phyloP scores from a whole-genome alignment of 2,329 filamentous ascomycete species.

The Claviceps arundinis region DNA sequence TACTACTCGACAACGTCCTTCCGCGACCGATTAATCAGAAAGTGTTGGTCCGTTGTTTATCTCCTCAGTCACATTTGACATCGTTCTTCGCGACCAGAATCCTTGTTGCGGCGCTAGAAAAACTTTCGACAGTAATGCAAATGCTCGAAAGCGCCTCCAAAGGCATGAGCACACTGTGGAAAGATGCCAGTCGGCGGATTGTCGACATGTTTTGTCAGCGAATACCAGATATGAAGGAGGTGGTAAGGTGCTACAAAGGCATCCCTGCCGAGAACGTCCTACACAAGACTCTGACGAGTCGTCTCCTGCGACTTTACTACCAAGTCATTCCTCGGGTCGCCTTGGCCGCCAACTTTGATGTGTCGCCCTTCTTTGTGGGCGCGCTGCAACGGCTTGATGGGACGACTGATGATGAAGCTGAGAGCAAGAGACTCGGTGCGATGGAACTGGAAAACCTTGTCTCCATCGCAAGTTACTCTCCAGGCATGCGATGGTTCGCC shows the following conservation, averaged over 20 bases:
- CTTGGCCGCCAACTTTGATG: constrained; percentile 75
- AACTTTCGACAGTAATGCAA: constrained; percentile 52
- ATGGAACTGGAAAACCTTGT: constrained; percentile 74
- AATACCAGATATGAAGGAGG: constrained; percentile 69
- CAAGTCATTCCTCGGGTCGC: constrained; percentile 67
- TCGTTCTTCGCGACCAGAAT: constrained; percentile 76
- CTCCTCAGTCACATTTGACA: constrained; percentile 63
- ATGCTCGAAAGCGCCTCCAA: constrained; percentile 40
- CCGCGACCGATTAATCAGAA: constrained; percentile 73
- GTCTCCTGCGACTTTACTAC: constrained; percentile 74
- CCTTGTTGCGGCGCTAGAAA: constrained; percentile 64
- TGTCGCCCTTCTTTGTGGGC: constrained; percentile 61
- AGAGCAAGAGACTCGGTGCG: constrained; percentile 41
- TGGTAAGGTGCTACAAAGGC: constrained; percentile 60
- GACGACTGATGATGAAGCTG: constrained; percentile 33
- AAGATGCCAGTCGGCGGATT: constrained; percentile 53
- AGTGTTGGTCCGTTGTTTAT: constrained; percentile 64
- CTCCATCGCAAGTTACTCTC: constrained; percentile 65
- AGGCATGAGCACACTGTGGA: constrained; percentile 42
- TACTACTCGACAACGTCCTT: constrained; percentile 75
- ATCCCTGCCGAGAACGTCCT: constrained; percentile 55
- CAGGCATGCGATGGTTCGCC: constrained; percentile 82
- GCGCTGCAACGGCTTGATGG: constrained; percentile 50
- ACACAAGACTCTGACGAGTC: constrained; percentile 66
- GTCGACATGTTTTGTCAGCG: constrained; percentile 63